Conservation (phyloP, 2,329 filamentous ascomycete genomes). For the Sporothrix brasiliensis region DNA sequence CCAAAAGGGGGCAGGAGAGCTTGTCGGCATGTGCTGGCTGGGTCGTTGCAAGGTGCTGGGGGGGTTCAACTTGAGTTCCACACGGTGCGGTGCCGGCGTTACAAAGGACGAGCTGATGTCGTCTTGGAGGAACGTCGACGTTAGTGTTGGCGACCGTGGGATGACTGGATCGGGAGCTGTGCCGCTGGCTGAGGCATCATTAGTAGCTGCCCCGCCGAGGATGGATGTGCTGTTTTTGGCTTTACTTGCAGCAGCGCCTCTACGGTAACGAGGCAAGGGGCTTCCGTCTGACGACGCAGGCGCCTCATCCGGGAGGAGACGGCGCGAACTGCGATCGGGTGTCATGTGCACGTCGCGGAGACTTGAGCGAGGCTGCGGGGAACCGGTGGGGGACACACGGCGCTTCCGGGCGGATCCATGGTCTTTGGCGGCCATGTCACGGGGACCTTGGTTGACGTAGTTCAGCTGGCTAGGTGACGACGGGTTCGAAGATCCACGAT, state of each 20-base stretch:
- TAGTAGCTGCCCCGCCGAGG: conserved; percentile 28
- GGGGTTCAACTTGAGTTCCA: conserved; percentile 74
- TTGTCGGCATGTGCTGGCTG: conserved; percentile 83
- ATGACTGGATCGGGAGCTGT: conserved; percentile 44
- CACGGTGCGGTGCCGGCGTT: conserved; percentile 72
- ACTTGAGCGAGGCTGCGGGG: conserved; percentile 58
- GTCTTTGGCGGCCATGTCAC: conserved; percentile 57
- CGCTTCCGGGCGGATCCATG: conserved; percentile 59
- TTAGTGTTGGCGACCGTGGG: conserved; percentile 63
- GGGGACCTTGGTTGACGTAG: conserved; percentile 62
- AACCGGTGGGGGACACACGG: conserved; percentile 58
- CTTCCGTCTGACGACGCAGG: conserved; percentile 56
- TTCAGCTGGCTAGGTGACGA: conserved; percentile 67
- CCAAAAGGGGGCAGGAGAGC: conserved; percentile 85
- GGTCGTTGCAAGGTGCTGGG: conserved; percentile 80
- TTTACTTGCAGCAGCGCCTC: conserved; percentile 41
- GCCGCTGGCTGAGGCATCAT: conserved; percentile 30
- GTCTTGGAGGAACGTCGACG: conserved; percentile 64
- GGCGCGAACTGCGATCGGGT: conserved; percentile 56
- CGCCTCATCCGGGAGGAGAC: conserved; percentile 46
- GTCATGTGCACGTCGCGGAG: conserved; percentile 59
- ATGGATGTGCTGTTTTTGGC: conserved; percentile 29
- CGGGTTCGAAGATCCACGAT: conserved; percentile 69
- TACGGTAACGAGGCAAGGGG: conserved; percentile 62
- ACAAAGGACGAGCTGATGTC: conserved; percentile 65